Evolutionary conservation across 148 eudicot genomes (phyloP), one percentile per base, ranked within the genome.

Genomic region (Dianthus caryophyllus): DNA sequence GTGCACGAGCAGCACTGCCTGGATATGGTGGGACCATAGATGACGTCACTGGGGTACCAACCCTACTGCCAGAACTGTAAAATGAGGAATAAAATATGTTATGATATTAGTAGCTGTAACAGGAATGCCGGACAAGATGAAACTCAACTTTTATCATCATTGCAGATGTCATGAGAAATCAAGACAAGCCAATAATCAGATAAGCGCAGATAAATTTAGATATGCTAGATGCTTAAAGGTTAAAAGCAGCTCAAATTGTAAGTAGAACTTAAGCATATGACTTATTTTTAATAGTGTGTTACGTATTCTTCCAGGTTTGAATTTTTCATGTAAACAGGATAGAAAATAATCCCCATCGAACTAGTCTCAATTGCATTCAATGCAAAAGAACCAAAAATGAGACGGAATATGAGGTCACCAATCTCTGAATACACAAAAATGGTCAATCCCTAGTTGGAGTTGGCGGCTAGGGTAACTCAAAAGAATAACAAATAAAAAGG

Each of bases 1-100:
- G 98, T 74, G 91, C 82, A 60, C 98, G 86, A 71, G 91, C 89
- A 67, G 81, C 91, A 66, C 91, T 82, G 58, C 89, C 91, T 50
- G 94, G 94, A 78, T 89, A 82, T 44, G 94, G 87, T 66, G 96
- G 91, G 61, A 84, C 55, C 91, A 83, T 80, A 38, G 94, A 79
- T 50, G 97, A 77, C 12, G 89, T 65, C 16, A 77, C 72, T 25
- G 93, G 77, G 81, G 84, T 82, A 63, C 88, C 89, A 68, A 81
- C 81, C 74, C 96, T 81, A 50, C 85, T 74, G 49, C 80, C 80
- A 51, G 91, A 81, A 79, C 98, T 89, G 79, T 57, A 70, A 56
- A 33, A 65, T 24, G 13, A 54, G 25, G 18, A 7, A 41, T 22
- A 3, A 20, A 36, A 10, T 25, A 12, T 2, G 3, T 31, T 25